Evolutionary conservation across 805 yeast species (phyloP).

Genomic region (Torulaspora maleeae): DNA sequence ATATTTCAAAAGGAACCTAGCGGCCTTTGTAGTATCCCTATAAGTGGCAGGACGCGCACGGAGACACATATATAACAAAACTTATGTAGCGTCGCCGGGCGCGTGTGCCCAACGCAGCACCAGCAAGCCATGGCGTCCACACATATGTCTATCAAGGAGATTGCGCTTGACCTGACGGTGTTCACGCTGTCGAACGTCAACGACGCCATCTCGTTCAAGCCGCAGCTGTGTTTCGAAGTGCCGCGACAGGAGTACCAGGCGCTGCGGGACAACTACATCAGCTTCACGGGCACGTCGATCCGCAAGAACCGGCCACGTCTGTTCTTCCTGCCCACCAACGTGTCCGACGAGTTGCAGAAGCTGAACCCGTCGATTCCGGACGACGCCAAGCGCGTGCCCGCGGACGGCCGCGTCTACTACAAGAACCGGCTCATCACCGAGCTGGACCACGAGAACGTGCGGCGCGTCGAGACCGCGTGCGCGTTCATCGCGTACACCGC

Average conservation of each 20-base stretch:
- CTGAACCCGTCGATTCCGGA: slow-evolving; percentile 25
- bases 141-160: slow-evolving; percentile 19
- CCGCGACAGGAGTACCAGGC: slow-evolving; percentile 23
- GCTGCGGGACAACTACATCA: slow-evolving; percentile 21
- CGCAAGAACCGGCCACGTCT: slow-evolving; percentile 23
- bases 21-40: neutral
- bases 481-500: slow-evolving; percentile 25
- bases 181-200: slow-evolving; percentile 25
- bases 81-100: neutral
- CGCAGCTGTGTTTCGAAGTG: slow-evolving; percentile 25
- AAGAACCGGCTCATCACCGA: slow-evolving; percentile 26
- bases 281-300: slow-evolving; percentile 28
- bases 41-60: neutral
- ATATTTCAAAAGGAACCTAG: neutral
- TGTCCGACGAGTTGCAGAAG: slow-evolving; percentile 26
- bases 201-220: slow-evolving; percentile 27
- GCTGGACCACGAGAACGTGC: slow-evolving; percentile 23
- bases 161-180: slow-evolving; percentile 24
- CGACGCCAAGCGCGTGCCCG: slow-evolving; percentile 19
- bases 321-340: slow-evolving; percentile 25
- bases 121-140: neutral
- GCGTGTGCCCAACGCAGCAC: no score
- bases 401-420: slow-evolving; percentile 21
- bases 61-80: neutral
- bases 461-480: slow-evolving; percentile 25